These are phyloP conservation scores for Carpinus fangiana DNA, from an alignment of 306 rosid species.

Conservation along the genomic window DNA sequence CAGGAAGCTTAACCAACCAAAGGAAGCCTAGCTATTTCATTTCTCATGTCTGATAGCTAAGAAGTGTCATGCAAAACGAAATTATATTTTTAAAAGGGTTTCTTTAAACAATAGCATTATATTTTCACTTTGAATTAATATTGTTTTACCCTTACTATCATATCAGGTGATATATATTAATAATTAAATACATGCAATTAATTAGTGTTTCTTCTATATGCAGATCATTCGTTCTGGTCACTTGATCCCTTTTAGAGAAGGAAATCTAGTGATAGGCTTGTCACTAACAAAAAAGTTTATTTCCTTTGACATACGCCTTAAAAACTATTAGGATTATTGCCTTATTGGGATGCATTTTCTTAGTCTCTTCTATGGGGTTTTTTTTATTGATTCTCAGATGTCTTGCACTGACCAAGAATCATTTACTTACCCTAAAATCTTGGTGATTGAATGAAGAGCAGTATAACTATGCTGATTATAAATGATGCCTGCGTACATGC, in stretches of 20 bases:
- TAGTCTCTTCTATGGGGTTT: no score
- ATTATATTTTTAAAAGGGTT: background rate
- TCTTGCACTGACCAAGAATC: no score
- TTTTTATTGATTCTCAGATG: no score
- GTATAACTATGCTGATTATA: no score
- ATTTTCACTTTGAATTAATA: background rate
- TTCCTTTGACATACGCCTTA: background rate
- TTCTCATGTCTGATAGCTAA: background rate
- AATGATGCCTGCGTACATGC: no score
- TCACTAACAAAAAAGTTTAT: background rate
- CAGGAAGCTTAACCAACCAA: background rate
- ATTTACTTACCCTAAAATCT: background rate
- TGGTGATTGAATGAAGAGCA: no score
- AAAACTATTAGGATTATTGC: background rate
- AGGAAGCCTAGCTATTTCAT: background rate
- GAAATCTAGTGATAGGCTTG: background rate
- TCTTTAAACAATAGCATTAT: background rate
- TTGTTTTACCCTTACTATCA: background rate
- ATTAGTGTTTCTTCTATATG: background rate
- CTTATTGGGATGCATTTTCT: no score
- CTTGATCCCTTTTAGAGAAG: background rate
- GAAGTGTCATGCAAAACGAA: background rate
- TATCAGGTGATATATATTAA: background rate
- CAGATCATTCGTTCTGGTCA: background rate
- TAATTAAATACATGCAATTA: background rate